Conservation (phyloP, 2,329 filamentous ascomycete genomes). For the Pochonia chlamydosporia region DNA sequence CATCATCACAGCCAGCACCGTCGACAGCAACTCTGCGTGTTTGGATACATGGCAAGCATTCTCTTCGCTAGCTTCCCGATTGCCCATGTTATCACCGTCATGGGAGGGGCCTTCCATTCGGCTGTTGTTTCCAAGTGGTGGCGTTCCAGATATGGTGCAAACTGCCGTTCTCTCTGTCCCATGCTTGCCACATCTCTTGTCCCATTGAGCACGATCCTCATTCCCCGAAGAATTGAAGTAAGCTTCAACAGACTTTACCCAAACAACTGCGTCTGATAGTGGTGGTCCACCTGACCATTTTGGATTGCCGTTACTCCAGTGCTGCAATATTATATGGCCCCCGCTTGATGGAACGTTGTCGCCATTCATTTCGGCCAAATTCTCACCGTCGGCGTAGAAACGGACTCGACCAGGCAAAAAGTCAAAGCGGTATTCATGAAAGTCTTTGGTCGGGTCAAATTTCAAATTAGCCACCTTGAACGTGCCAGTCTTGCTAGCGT, state of each 20-base stretch:
- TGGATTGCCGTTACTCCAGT: constrained; percentile 73
- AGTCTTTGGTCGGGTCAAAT: constrained; percentile 59
- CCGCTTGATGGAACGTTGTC: constrained; percentile 51
- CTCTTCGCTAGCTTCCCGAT: neutral
- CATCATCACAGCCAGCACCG: neutral
- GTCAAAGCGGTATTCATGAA: constrained; percentile 78
- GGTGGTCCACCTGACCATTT: constrained; percentile 70
- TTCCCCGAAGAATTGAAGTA: constrained; percentile 68
- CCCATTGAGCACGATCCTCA: constrained; percentile 2
- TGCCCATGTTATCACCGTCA: constrained; percentile 1
- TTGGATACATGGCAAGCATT: neutral
- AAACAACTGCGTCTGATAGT: constrained; percentile 52
- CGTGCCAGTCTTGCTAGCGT: constrained; percentile 53
- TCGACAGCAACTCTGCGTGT: neutral
- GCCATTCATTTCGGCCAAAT: constrained; percentile 51
- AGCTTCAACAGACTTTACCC: constrained; percentile 65
- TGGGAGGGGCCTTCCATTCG: constrained; percentile 16
- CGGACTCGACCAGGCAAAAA: constrained; percentile 56
- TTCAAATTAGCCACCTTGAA: constrained; percentile 54
- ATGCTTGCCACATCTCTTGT: constrained; percentile 3
- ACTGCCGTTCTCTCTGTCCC: constrained; percentile 7
- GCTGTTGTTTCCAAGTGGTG: constrained; percentile 15
- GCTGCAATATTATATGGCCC: constrained; percentile 65
- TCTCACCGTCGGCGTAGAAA: constrained; percentile 62
- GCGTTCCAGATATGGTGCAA: constrained; percentile 19